Conservation (phyloP, 164 flowering plant genomes). For the Hamamelis virginiana region DNA sequence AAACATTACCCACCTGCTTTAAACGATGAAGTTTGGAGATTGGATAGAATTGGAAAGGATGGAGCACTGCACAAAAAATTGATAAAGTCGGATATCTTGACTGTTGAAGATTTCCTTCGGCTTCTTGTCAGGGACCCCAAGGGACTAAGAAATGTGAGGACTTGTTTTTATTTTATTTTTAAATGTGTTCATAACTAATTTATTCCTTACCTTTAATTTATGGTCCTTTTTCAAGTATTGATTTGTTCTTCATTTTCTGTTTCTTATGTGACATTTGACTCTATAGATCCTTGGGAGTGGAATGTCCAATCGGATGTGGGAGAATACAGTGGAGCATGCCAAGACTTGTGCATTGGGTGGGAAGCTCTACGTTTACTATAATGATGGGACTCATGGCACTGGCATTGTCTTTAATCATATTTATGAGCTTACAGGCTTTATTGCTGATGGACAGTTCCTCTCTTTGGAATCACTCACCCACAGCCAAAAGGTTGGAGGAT, state of each 20-base stretch:
- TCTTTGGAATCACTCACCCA: constrained; percentile 47
- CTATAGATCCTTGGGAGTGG: constrained; percentile 60
- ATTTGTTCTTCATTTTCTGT: background rate
- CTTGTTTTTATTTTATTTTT: background rate
- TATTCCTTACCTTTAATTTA: background rate
- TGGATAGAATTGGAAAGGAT: constrained; percentile 65
- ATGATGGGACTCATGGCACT: constrained; percentile 31
- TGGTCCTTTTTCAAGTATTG: background rate
- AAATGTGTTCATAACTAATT: background rate
- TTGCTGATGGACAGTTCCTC: constrained; percentile 46
- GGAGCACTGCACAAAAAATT: constrained; percentile 62
- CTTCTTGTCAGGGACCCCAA: constrained; percentile 52
- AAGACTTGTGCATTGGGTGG: constrained; percentile 57
- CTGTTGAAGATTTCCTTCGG: constrained; percentile 64
- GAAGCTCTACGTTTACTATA: constrained; percentile 53
- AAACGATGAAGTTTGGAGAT: constrained; percentile 68
- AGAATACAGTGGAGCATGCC: constrained; percentile 62
- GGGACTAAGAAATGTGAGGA: constrained; percentile 47
- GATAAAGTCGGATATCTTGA: constrained; percentile 34
- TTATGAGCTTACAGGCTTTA: constrained; percentile 54
- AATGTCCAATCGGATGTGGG: constrained; percentile 75
- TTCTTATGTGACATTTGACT: background rate
- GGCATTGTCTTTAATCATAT: constrained; percentile 57
- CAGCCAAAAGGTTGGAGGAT: constrained; percentile 46
- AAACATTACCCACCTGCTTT: constrained; percentile 67